phyloP scores from a whole-genome alignment of 148 eudicot species.

The Polygonum aviculare region DNA sequence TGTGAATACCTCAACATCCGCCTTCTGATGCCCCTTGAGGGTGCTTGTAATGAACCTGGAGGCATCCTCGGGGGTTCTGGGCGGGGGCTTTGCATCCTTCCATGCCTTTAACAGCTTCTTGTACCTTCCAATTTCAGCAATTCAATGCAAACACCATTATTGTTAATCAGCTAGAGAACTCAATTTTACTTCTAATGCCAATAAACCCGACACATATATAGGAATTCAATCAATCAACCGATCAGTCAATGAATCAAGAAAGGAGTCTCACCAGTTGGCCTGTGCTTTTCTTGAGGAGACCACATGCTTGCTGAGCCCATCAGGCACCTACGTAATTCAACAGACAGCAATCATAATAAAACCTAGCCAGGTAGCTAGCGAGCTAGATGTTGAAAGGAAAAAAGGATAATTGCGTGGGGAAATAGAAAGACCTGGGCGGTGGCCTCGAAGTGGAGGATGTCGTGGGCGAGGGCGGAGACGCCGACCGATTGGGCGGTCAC shows the following conservation, averaged over 20 bases:
- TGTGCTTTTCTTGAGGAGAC: conserved; percentile 88
- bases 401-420: too few species aligned
- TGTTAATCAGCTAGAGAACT: too few species aligned
- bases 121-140: conserved; percentile 42
- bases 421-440: conserved; percentile 53
- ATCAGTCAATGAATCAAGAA: too few species aligned
- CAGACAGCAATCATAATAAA: neutral
- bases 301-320: conserved; percentile 69
- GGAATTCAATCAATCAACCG: neutral
- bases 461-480: conserved; percentile 73
- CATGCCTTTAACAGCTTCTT: conserved; percentile 70
- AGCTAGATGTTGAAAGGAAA: neutral
- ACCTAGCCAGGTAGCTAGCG: neutral
- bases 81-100: conserved; percentile 85
- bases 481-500: conserved; percentile 38
- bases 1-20: conserved; percentile 69
- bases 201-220: neutral
- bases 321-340: conserved; percentile 48
- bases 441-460: conserved; percentile 69
- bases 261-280: conserved; percentile 53
- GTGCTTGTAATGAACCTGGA: conserved; percentile 65
- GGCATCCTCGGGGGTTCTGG: conserved; percentile 81
- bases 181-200: too few species aligned
- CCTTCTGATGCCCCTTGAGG: conserved; percentile 66
- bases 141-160: neutral